Percentiles rank a stretch among this genome's conserved stretches.
phyloP scores from a whole-genome alignment of 148 eudicot species.

The Amaranthus cruentus region DNA sequence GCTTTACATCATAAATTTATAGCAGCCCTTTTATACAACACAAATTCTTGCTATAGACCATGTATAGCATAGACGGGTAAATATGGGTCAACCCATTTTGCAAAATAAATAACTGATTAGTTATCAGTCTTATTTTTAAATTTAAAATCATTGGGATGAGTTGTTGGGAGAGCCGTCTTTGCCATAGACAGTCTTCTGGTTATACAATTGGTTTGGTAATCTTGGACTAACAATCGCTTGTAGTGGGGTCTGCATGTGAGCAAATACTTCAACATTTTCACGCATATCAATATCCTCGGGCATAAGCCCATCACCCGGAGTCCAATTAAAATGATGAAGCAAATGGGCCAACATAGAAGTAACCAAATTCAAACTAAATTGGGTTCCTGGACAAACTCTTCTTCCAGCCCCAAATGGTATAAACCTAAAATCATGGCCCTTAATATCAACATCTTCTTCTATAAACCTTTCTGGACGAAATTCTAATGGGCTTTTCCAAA shows the following conservation, averaged over 20 bases:
- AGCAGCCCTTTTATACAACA: slow-evolving; percentile 17
- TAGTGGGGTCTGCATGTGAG: slow-evolving; percentile 26
- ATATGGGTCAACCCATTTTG: too few species aligned
- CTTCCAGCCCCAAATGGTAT: slow-evolving; percentile 37
- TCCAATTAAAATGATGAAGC: slow-evolving; percentile 35
- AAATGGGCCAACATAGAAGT: slow-evolving; percentile 37
- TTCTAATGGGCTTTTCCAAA: slow-evolving; percentile 34
- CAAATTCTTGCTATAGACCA: too few species aligned
- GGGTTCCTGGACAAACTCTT: slow-evolving; percentile 32
- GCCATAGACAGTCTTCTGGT: too few species aligned
- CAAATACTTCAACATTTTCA: slow-evolving; percentile 18
- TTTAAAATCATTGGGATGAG: too few species aligned
- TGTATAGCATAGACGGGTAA: too few species aligned
- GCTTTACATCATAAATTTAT: slow-evolving; percentile 2
- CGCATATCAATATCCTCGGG: slow-evolving; percentile 33
- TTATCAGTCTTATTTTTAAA: too few species aligned
- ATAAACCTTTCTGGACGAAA: slow-evolving; percentile 35
- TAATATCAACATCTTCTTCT: slow-evolving; percentile 38
- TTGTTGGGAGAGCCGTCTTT: too few species aligned
- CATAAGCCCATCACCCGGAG: slow-evolving; percentile 25
- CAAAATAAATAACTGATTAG: too few species aligned
- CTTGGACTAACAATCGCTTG: slow-evolving; percentile 29
- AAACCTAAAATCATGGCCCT: slow-evolving; percentile 36
- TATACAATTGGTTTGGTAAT: slow-evolving; percentile 17
- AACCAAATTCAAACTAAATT: slow-evolving; percentile 32